phyloP scores from a whole-genome alignment of 225 moss, liverwort and hornwort species.

The Antitrichia curtipendula region DNA sequence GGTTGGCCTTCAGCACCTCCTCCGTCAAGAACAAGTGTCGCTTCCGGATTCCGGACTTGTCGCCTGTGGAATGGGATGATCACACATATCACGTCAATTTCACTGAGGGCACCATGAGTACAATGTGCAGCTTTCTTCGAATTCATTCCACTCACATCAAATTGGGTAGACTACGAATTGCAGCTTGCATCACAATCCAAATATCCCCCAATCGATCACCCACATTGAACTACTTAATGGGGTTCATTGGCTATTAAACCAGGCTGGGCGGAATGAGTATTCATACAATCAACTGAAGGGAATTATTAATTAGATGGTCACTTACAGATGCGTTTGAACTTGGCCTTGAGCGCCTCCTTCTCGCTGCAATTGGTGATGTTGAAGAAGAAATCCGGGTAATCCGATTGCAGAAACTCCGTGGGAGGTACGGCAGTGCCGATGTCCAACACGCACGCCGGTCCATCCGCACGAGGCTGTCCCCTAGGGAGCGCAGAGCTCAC shows the following conservation, averaged over 20 bases:
- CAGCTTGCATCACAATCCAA: not conserved
- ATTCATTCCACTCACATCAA: too few species aligned
- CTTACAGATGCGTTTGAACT: not conserved
- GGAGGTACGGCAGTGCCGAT: not conserved
- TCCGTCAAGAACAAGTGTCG: not conserved
- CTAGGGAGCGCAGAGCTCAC: not conserved
- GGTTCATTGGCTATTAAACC: not conserved
- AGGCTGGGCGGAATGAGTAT: not conserved
- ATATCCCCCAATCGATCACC: not conserved
- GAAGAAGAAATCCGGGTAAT: not conserved
- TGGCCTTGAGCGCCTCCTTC: not conserved
- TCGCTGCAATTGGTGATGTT: not conserved
- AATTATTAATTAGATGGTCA: fast-evolving
- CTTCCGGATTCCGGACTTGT: not conserved
- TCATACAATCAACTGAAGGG: not conserved
- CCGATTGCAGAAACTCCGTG: not conserved
- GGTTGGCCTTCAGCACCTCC: not conserved
- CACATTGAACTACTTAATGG: fast-evolving
- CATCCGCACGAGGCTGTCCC: not conserved
- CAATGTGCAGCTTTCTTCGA: too few species aligned
- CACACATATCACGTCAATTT: too few species aligned
- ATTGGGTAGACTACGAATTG: not conserved
- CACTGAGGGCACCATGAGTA: fast-evolving
- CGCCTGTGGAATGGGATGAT: not conserved
- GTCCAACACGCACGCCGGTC: not conserved